Conservation (phyloP, 1,284 basidiomycete genomes). For the Lentinula novae-zelandiae region DNA sequence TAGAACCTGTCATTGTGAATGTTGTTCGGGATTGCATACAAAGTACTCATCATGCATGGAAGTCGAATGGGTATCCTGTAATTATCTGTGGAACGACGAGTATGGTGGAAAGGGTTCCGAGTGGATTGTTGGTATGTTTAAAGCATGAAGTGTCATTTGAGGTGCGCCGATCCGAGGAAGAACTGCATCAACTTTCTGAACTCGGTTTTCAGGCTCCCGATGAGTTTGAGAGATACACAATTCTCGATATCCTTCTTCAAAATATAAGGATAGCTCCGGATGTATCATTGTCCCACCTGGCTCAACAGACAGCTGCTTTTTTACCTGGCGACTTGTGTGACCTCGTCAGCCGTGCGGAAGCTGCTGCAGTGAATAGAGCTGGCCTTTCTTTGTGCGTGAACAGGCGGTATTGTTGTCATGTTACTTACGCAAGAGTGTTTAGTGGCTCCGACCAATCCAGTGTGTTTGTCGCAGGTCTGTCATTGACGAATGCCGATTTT, state of each 20-base stretch:
- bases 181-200: constrained; percentile 10
- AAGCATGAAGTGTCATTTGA: constrained; percentile 85
- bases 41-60: constrained; percentile 51
- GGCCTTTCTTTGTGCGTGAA: constrained; percentile 36
- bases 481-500: constrained; percentile 69
- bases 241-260: constrained; percentile 52
- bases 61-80: constrained; percentile 60
- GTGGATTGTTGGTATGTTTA: constrained; percentile 71
- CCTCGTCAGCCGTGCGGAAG: constrained; percentile 63
- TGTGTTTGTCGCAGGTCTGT: constrained; percentile 46
- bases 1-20: constrained; percentile 62
- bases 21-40: constrained; percentile 68
- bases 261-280: constrained; percentile 64
- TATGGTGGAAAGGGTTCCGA: constrained; percentile 66
- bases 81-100: constrained; percentile 76
- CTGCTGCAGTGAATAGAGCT: constrained; percentile 57
- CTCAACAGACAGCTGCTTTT: constrained; percentile 90
- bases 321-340: constrained; percentile 81
- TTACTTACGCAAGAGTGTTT: constrained; percentile 1
- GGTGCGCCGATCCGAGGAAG: constrained; percentile 35
- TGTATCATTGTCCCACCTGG: constrained; percentile 70
- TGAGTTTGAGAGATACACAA: constrained; percentile 69
- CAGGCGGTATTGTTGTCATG: constrained; percentile 2
- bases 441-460: constrained; percentile 23
- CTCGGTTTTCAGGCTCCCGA: constrained; percentile 62